Base-by-base conservation (phyloP, 257 asterid species). In the Mentha longifolia region DNA sequence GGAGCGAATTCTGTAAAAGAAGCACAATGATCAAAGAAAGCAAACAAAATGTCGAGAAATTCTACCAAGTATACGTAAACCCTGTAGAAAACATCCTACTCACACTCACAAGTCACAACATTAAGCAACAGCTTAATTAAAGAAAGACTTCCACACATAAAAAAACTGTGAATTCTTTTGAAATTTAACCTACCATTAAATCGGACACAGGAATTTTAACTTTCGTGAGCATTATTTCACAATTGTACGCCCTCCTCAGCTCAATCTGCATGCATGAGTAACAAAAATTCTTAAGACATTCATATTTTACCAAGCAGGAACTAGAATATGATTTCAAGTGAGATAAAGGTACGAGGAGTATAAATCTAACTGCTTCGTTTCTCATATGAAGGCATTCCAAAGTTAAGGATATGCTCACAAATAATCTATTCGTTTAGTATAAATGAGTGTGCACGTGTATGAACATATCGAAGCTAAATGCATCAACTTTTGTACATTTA, bases 181-280 rank as follows among this genome's bases (percentile, higher is more conserved):
- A 65, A 68, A 73, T 69, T 45, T 47, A 55, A 56, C 79, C 61
- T 79, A 90, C 97, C 97, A 81, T 81, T 82, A 90, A 77, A 69
- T 88, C 94, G 10, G 95, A 70, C 81, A 92, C 67, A 16, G 96
- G 98, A 74, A 92, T 86, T 86, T 92, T 92, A 57, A 92, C 90
- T 85, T 92, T 92, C 45, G 95, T 73, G 65, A 92, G 88, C 98
- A 92, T 92, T 66, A 92, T 92, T 78, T 92, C 98, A 63, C 98
- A 92, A 68, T 92, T 92, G 80, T 92, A 86, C 19, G 98, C 96
- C 82, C 96, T 85, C 63, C 96, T 76, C 51, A 85, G 95, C 72
- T 89, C 96, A 77, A 92, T 81, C 98, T 92, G 87, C 87, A 78
- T 92, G 87, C 87, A 78, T 65, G 75, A 61, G 60, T 42, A 63